phyloP scores from a whole-genome alignment of 2,329 filamentous ascomycete species.

The Sphaerostilbella broomeana region DNA sequence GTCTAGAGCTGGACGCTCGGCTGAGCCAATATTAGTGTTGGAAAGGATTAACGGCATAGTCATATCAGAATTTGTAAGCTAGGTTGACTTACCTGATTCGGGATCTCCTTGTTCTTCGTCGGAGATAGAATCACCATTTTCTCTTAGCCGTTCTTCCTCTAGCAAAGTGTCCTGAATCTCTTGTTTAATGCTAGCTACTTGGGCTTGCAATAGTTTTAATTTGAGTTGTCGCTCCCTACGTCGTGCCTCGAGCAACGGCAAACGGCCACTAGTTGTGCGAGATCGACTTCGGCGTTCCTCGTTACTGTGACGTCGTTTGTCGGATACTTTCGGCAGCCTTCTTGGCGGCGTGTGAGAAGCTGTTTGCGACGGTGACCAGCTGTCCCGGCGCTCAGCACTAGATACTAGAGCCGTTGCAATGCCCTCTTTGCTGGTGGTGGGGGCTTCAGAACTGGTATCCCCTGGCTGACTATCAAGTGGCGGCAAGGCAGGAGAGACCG shows the following conservation, averaged over 20 bases:
- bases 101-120: constrained; percentile 14
- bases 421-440: neutral
- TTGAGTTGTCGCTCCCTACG: constrained; percentile 37
- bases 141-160: constrained; percentile 28
- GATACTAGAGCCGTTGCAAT: neutral
- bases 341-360: constrained; percentile 8
- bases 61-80: neutral
- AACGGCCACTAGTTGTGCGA: constrained; percentile 30
- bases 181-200: constrained; percentile 41
- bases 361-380: constrained; percentile 9
- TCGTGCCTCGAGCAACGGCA: constrained; percentile 31
- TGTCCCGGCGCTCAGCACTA: neutral
- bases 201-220: constrained; percentile 39
- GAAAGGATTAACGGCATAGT: neutral
- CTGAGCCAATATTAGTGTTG: neutral
- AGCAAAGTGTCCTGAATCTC: constrained; percentile 37
- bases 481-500: constrained; percentile 25
- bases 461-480: constrained; percentile 21
- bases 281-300: constrained; percentile 23
- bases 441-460: constrained; percentile 20
- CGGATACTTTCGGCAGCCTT: constrained; percentile 11
- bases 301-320: constrained; percentile 14
- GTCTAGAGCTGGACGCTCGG: neutral
- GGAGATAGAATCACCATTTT: constrained; percentile 20
- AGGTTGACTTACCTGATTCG: constrained; percentile 12